Percentiles rank a stretch among this genome's conserved stretches.
Conservation (phyloP, 192 early-diverging fungal genomes). For the Mortierella hygrophila region DNA sequence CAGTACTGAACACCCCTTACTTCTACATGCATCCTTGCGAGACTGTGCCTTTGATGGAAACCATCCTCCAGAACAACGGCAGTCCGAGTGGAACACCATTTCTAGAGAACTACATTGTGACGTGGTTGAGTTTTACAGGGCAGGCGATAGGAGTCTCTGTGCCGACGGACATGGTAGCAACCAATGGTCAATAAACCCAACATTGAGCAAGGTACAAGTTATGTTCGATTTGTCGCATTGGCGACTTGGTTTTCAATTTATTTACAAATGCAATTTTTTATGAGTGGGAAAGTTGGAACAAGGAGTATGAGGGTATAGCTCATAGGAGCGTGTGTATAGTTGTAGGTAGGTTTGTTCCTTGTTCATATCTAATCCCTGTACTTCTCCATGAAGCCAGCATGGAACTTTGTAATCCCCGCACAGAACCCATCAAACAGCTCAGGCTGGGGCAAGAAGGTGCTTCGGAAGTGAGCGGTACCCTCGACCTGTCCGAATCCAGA, state of each 20-base stretch:
- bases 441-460: constrained; percentile 95
- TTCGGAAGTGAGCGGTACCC: constrained; percentile 95
- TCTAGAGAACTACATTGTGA: constrained; percentile 31
- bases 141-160: constrained; percentile 44
- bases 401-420: constrained; percentile 79
- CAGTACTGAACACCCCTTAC: constrained; percentile 63
- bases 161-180: not conserved
- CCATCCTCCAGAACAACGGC: constrained; percentile 19
- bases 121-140: constrained; percentile 50
- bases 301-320: not conserved
- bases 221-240: not conserved
- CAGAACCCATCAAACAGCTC: constrained; percentile 94
- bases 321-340: not conserved
- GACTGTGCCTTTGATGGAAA: constrained; percentile 64
- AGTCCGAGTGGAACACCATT: constrained; percentile 8
- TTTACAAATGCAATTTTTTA: constrained; percentile 7
- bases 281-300: not conserved
- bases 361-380: constrained; percentile 57
- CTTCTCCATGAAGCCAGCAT: constrained; percentile 82
- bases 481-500: constrained; percentile 92
- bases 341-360: not conserved
- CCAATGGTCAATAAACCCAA: not conserved
- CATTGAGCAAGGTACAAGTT: not conserved
- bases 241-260: not conserved
- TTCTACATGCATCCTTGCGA: constrained; percentile 76